Percentiles rank a stretch among this genome's conserved stretches.
These are phyloP conservation scores for Mycena floridula DNA, from an alignment of 768 basidiomycete genomes.

Conservation along the genomic window DNA sequence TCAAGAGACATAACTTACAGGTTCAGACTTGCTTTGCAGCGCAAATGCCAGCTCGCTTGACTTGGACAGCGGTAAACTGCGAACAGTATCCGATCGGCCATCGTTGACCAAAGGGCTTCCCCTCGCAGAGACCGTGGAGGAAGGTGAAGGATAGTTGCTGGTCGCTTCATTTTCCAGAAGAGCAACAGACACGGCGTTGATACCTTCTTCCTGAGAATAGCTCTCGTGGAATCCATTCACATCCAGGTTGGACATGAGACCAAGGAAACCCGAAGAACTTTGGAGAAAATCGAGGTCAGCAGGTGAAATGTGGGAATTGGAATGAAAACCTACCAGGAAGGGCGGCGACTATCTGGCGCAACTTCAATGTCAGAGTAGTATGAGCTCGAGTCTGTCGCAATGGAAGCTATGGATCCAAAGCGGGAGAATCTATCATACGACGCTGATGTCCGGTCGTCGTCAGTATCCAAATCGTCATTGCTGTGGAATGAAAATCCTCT, in stretches of 20 bases:
- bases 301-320: conserved; percentile 1
- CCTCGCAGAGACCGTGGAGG: conserved; percentile 37
- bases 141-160: conserved; percentile 34
- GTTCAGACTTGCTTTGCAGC: conserved; percentile 19
- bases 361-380: conserved; percentile 40
- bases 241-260: conserved; percentile 37
- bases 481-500: conserved; percentile 40
- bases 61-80: conserved; percentile 25
- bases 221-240: conserved; percentile 20
- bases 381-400: conserved; percentile 52
- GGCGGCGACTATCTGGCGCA: conserved; percentile 26
- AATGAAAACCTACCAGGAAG: conserved; percentile 39
- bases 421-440: conserved; percentile 47
- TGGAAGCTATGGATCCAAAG: conserved; percentile 56
- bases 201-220: background rate
- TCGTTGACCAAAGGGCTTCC: conserved; percentile 23
- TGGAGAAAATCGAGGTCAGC: conserved; percentile 19
- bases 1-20: background rate
- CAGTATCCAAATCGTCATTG: conserved; percentile 41
- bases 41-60: conserved; percentile 31
- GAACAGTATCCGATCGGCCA: conserved; percentile 13
- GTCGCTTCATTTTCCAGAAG: conserved; percentile 7
- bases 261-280: conserved; percentile 33
- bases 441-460: conserved; percentile 40
- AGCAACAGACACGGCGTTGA: background rate